Evolutionary conservation across 2,329 filamentous ascomycete genomes (phyloP), one percentile per base, ranked within the genome.

Genomic region (Nemania abortiva): DNA sequence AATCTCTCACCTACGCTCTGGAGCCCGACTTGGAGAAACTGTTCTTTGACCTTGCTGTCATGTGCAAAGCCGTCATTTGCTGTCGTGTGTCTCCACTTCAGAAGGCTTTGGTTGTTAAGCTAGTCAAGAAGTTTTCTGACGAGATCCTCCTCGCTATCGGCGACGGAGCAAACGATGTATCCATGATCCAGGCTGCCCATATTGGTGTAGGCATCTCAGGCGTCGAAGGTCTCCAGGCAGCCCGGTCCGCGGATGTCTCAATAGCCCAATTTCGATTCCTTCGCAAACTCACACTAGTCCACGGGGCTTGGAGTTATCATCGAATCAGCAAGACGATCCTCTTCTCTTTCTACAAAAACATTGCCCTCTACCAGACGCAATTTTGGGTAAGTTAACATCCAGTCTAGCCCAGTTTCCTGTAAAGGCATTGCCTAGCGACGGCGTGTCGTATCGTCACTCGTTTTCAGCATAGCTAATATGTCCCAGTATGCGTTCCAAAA

Each of bases 311-410:
- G 96, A 97, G 94, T 79, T 99, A 99, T 79, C 95, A 98, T 80
- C 92, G 96, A 68, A 92, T 99, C 79, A 95, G 92, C 87, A 97
- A 97, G 83, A 94, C 97, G 68, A 98, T 99, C 76, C 82, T 99
- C 71, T 99, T 97, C 83, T 98, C 96, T 6, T 99, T 98, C 81
- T 99, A 99, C 87, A 99, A 99, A 87, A 99, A 99, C 83, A 98
- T 98, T 74, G 92, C 95, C 22, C 86, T 99, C 70, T 99, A 98
- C 83, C 95, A 99, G 92, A 99, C 97, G 69, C 97, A 99, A 79
- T 99, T 99, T 80, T 99, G 97, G 94, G 92, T 94, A 85, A 84
- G 91, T 84, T 18, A 1, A 61, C 57, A 7, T 34, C 20, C 22
- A 31, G 15, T 58, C n/a, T 20, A n/a, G 45, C 29, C 2, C n/a